Conservation (phyloP, 805 yeast genomes). For the Lipomyces orientalis region DNA sequence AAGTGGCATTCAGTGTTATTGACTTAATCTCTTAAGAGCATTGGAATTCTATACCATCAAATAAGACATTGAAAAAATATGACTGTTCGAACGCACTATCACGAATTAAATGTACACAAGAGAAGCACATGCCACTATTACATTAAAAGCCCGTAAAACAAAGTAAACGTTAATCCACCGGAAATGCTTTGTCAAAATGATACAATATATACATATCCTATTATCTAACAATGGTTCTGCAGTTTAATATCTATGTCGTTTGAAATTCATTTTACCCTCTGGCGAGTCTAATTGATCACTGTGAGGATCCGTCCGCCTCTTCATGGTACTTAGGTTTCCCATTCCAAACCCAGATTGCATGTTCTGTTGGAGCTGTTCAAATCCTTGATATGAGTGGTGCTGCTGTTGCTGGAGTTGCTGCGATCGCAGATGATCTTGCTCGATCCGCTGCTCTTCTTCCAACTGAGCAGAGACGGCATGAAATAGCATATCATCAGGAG, state of each 20-base stretch:
- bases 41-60: background rate
- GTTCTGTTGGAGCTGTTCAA: background rate
- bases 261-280: slow-evolving; percentile 2
- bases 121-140: background rate
- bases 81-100: background rate
- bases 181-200: background rate
- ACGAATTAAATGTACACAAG: background rate
- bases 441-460: slow-evolving; percentile 31
- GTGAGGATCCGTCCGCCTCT: background rate
- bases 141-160: background rate
- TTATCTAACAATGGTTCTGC: background rate
- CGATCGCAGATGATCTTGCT: slow-evolving; percentile 11
- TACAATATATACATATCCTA: slow-evolving; percentile 1
- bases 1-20: too few species aligned
- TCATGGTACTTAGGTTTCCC: background rate
- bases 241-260: slow-evolving; percentile 2
- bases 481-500: slow-evolving; percentile 34
- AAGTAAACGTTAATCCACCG: background rate
- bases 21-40: background rate
- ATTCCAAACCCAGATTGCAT: background rate
- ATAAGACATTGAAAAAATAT: background rate
- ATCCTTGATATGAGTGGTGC: slow-evolving; percentile 5
- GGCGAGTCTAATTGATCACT: background rate
- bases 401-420: slow-evolving; percentile 13
- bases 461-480: slow-evolving; percentile 35